Conservation (phyloP, 306 rosid genomes). For the Nissolia schottii region DNA sequence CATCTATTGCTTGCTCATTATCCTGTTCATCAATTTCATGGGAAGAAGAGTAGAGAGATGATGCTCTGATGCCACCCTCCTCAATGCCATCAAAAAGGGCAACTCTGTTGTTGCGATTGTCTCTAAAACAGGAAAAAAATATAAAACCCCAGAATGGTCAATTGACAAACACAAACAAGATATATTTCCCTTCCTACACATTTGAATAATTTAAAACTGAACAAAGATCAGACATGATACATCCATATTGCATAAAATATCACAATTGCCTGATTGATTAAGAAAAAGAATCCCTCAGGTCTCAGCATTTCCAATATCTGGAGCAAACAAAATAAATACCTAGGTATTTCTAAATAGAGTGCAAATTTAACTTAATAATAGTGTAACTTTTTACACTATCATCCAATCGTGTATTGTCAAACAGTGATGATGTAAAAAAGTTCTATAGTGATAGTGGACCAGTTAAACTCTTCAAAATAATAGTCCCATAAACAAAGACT, state of each 20-base stretch:
- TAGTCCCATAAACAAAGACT: neutral
- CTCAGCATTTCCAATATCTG: neutral
- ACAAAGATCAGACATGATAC: neutral
- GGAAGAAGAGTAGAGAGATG: constrained; percentile 43
- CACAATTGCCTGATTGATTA: neutral
- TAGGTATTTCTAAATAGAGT: neutral
- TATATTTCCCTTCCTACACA: neutral
- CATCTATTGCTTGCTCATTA: constrained; percentile 77
- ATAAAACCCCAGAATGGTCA: constrained; percentile 14
- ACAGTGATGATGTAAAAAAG: neutral
- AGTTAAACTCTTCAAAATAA: neutral
- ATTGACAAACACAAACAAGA: constrained; percentile 13
- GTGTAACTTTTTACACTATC: neutral
- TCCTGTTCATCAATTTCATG: constrained; percentile 96
- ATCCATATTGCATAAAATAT: neutral
- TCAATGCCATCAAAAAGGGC: constrained; percentile 54
- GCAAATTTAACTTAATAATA: neutral
- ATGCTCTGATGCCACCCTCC: constrained; percentile 48
- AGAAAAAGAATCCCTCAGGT: neutral
- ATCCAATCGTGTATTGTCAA: neutral
- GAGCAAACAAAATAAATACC: neutral
- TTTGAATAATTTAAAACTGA: constrained; percentile 7
- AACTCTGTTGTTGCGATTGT: constrained; percentile 38
- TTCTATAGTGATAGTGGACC: neutral
- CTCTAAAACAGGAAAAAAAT: constrained; percentile 20